Evolutionary conservation across 2,329 filamentous ascomycete species (phyloP).

Genomic region (Ascosphaera apis): DNA sequence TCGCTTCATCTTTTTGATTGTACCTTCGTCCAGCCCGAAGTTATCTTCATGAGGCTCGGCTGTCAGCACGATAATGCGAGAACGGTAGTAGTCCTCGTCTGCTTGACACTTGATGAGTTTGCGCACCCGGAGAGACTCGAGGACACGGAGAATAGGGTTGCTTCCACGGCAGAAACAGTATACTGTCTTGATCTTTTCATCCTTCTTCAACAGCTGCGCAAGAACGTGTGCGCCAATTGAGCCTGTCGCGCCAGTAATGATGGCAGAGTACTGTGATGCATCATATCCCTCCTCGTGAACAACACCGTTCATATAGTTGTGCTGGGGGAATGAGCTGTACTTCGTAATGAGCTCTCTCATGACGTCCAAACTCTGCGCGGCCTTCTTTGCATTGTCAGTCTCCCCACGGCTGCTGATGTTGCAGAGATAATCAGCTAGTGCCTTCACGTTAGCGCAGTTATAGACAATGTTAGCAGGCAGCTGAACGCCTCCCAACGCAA

Average conservation of each 20-base stretch:
- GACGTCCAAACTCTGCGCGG: no score
- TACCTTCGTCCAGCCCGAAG: constrained; percentile 24
- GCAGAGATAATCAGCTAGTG: no score
- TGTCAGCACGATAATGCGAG: constrained; percentile 26
- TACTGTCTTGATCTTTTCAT: constrained; percentile 21
- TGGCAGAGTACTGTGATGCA: no score
- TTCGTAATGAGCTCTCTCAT: constrained; percentile 27
- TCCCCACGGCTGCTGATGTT: no score
- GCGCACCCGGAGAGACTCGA: constrained; percentile 17
- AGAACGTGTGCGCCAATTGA: constrained; percentile 39
- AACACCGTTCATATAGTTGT: no score
- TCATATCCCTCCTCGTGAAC: no score
- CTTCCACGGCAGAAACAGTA: constrained; percentile 34
- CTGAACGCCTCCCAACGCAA: constrained; percentile 28
- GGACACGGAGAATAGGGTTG: constrained; percentile 22
- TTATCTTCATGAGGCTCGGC: constrained; percentile 23
- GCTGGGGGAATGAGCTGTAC: no score
- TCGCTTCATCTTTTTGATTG: constrained; percentile 19
- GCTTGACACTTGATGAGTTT: constrained; percentile 15
- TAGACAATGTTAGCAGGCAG: no score
- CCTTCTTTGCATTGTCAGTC: no score
- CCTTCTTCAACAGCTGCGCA: constrained; percentile 16
- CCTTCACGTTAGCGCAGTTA: no score
- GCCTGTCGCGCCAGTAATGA: constrained; percentile 42
- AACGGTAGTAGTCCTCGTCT: no score